A percentile compares a stretch with the other conserved stretches of the same genome.
These are phyloP conservation scores for Neopestalotiopsis clavispora DNA, from an alignment of 2,329 filamentous ascomycete genomes.

Conservation along the genomic window DNA sequence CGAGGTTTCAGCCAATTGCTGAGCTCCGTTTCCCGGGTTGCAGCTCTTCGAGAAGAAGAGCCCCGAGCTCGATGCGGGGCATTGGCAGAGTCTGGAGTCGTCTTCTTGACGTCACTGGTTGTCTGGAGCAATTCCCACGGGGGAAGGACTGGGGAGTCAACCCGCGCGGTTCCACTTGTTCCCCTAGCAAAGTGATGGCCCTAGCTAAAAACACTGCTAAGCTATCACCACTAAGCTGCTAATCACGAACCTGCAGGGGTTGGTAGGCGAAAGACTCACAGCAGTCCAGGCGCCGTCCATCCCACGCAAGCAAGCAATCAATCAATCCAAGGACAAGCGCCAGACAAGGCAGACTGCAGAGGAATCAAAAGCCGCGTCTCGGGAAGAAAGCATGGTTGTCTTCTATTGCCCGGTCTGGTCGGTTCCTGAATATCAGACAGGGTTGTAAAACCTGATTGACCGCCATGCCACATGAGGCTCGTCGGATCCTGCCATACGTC, in stretches of 20 bases:
- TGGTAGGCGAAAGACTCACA: not conserved
- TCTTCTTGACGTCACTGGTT: slow-evolving; percentile 13
- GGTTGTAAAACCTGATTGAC: not conserved
- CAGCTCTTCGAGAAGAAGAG: slow-evolving; percentile 3
- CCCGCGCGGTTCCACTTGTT: not conserved
- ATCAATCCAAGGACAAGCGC: not conserved
- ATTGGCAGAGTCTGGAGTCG: slow-evolving; percentile 8
- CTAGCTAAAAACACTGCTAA: not conserved
- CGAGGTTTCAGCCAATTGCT: slow-evolving; percentile 12
- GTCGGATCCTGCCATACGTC: not conserved
- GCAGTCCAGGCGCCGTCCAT: not conserved
- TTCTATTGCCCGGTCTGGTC: not conserved
- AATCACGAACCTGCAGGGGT: not conserved
- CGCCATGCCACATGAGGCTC: not conserved
- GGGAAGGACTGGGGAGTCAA: not conserved
- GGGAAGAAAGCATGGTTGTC: not conserved
- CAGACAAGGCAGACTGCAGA: too few species aligned
- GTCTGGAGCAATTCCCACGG: slow-evolving; percentile 1
- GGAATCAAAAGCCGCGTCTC: not conserved
- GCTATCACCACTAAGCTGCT: not conserved
- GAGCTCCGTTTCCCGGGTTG: not conserved
- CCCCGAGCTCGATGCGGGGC: slow-evolving; percentile 15
- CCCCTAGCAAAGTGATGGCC: not conserved
- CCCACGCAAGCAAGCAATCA: too few species aligned
- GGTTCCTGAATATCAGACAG: not conserved